A percentile compares a stretch with the other conserved stretches of the same genome.
These are phyloP conservation scores for Dendrothele bispora DNA, from an alignment of 768 basidiomycete genomes.

Conservation along the genomic window DNA sequence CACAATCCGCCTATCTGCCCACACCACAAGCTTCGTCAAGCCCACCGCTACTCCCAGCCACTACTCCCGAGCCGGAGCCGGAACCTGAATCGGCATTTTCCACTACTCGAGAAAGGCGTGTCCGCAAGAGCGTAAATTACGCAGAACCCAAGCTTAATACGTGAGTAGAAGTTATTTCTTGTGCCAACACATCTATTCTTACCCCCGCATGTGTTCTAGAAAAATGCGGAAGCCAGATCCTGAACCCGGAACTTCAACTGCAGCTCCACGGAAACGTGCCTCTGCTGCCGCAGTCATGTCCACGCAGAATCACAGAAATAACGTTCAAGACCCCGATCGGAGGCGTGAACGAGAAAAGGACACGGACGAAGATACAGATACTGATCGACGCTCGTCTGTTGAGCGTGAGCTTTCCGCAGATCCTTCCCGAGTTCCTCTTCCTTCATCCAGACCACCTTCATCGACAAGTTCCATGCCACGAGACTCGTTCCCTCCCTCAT, in stretches of 20 bases:
- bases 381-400: neutral
- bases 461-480: neutral
- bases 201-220: conserved; percentile 31
- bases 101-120: conserved; percentile 53
- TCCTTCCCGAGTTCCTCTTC: conserved; percentile 36
- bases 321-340: conserved; percentile 20
- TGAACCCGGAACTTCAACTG: conserved; percentile 33
- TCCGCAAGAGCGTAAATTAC: conserved; percentile 82
- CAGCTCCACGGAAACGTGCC: conserved; percentile 43
- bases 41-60: conserved; percentile 33
- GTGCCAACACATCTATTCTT: neutral
- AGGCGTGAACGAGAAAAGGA: conserved; percentile 16
- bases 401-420: conserved; percentile 28
- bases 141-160: conserved; percentile 88
- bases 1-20: conserved; percentile 38
- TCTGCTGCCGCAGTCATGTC: conserved; percentile 43
- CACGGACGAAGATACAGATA: conserved; percentile 21
- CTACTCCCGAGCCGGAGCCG: conserved; percentile 30
- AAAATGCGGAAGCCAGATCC: conserved; percentile 90
- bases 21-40: conserved; percentile 53
- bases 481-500: neutral
- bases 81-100: conserved; percentile 23
- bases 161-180: conserved; percentile 39
- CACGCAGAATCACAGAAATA: conserved; percentile 17
- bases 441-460: conserved; percentile 35